A percentile compares a stretch with the other conserved stretches of the same genome.
phyloP scores from a whole-genome alignment of 495 filamentous ascomycete genomes.

The Aspergillus campestris region DNA sequence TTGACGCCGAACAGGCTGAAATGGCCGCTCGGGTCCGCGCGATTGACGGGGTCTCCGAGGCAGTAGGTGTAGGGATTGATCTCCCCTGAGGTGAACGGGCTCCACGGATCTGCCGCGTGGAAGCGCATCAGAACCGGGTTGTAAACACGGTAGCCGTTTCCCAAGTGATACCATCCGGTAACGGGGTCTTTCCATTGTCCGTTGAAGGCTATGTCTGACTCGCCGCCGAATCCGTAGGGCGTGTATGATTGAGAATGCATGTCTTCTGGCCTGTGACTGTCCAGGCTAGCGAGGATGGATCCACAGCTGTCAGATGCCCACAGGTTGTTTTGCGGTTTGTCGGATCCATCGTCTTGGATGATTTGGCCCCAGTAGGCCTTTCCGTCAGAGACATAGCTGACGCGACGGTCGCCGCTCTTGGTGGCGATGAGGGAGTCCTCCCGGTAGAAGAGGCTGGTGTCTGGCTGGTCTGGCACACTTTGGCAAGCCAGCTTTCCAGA shows the following conservation, averaged over 20 bases:
- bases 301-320: conserved; percentile 1
- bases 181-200: conserved; percentile 6
- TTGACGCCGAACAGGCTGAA: no score
- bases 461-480: neutral
- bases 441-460: neutral
- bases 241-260: conserved; percentile 2
- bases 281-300: neutral
- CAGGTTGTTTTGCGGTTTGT: neutral
- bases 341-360: neutral
- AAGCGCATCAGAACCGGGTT: conserved; percentile 3
- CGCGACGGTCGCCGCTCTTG: neutral
- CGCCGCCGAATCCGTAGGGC: neutral
- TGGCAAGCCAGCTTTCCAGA: neutral
- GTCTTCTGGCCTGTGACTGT: neutral
- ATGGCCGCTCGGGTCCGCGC: neutral
- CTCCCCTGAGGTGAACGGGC: conserved; percentile 4
- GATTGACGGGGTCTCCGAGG: conserved; percentile 2
- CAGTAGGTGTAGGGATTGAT: conserved; percentile 5
- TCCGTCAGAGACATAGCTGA: conserved; percentile 1
- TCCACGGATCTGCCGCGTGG: conserved; percentile 4
- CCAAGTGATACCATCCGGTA: conserved; percentile 8
- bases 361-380: neutral
- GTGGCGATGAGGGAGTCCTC: conserved; percentile 1
- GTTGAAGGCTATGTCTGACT: conserved; percentile 1
- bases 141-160: conserved; percentile 4